Base-by-base conservation (phyloP, 2,329 filamentous ascomycete species). In the Venturia aucupariae region DNA sequence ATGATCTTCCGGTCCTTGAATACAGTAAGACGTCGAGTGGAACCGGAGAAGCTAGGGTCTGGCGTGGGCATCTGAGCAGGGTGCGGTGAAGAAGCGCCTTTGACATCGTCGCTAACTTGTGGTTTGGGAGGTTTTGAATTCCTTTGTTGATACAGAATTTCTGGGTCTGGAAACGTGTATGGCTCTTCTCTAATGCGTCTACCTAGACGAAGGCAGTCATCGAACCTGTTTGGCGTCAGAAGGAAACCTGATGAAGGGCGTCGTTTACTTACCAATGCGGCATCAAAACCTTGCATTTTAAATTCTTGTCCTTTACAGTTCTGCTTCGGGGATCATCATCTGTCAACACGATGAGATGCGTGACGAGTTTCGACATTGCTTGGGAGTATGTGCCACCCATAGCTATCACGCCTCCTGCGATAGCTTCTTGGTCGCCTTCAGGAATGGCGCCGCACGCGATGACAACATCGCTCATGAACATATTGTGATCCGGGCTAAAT, bases 151-250 rank as follows among this genome's bases (percentile, higher is more conserved):
- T 54, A 73, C 70, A 62, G 71, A 72, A n/a, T 71, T 71, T 19
- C 71, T 71, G 24, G 74, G 63, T 65, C 65, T 6, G 61, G 77
- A 7, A 96, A 79, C 41, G 96, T 89, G 72, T 99, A 99, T 0
- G 94, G 94, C 7, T 81, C 79, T 74, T 99, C 94, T 69, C 90
- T 89, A 69, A 99, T 97, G 66, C 90, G 86, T 75, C 91, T 92
- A 61, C 93, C 92, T 35, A 99, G 84, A 75, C 90, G 94, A 69
- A 99, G 84, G 76, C 94, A 99, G 73, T 97, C 93, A 70, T 97
- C 93, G 72, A 99, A 97, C 92, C 90, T 92, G 10, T 42, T 35
- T 7, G n/a, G 66, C 69, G 66, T 67, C 54, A 54, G 44, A 60
- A 35, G 46, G 46, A 22, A 19, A 8, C 11, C 32, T 35, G 61